Percentiles rank a stretch among this genome's conserved stretches.
phyloP scores from a whole-genome alignment of 2,329 filamentous ascomycete species.

The Achaetomium macrosporum region DNA sequence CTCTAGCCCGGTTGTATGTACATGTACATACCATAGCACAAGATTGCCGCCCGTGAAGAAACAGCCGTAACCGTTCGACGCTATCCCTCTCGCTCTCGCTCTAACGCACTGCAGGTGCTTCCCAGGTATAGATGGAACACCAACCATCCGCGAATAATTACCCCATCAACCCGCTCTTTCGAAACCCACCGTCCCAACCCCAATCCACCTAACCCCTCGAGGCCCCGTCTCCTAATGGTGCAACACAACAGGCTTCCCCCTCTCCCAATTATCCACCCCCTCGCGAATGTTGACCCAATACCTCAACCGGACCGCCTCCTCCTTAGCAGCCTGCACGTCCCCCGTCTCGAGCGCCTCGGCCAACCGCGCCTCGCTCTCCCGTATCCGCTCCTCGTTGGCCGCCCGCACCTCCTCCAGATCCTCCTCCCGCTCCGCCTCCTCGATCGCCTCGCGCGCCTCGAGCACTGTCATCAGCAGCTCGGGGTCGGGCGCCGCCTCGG shows the following conservation, averaged over 20 bases:
- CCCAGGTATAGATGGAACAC: neutral
- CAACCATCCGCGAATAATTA: neutral
- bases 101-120: neutral
- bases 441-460: slow-evolving; percentile 70
- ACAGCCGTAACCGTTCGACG: no score
- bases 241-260: slow-evolving; percentile 56
- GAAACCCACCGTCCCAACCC: neutral
- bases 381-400: slow-evolving; percentile 64
- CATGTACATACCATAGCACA: no score
- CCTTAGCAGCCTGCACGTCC: slow-evolving; percentile 60
- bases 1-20: no score
- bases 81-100: no score
- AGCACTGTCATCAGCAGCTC: slow-evolving; percentile 73
- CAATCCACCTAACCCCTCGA: neutral
- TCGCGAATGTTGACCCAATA: slow-evolving; percentile 91
- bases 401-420: slow-evolving; percentile 54
- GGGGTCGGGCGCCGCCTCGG: slow-evolving; percentile 54
- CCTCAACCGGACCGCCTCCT: slow-evolving; percentile 68
- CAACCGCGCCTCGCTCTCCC: slow-evolving; percentile 55
- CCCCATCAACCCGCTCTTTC: neutral
- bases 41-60: no score
- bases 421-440: slow-evolving; percentile 62
- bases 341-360: slow-evolving; percentile 60
- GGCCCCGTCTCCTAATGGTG: slow-evolving; percentile 38
- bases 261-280: slow-evolving; percentile 77